Percentiles rank a stretch among this genome's conserved stretches.
Evolutionary conservation across 768 basidiomycete species (phyloP).

Genomic region (Amanita rubescens): DNA sequence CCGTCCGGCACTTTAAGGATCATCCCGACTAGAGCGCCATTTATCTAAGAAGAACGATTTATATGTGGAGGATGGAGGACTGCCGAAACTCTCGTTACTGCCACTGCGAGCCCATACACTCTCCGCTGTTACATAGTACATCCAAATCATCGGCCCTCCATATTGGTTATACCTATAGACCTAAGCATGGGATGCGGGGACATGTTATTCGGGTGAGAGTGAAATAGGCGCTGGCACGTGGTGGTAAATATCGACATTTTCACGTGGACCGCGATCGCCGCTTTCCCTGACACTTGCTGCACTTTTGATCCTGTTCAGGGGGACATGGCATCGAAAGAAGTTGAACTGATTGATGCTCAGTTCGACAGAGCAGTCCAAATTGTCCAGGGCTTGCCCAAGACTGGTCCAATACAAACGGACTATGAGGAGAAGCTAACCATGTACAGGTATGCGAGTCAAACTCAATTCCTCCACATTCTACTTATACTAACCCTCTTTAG

Average conservation of each 20-base stretch:
- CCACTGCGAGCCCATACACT: too few relatives aligned
- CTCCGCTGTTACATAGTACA: too few relatives aligned
- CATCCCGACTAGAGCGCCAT: too few relatives aligned
- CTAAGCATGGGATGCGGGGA: too few relatives aligned
- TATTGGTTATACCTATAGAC: too few relatives aligned
- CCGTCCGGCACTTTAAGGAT: too few relatives aligned
- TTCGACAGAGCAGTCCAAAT: slow-evolving; percentile 95
- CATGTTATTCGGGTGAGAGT: not conserved
- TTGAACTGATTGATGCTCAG: slow-evolving; percentile 69
- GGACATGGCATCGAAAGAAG: slow-evolving; percentile 54
- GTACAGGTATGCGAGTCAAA: slow-evolving; percentile 62
- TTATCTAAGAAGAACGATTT: too few relatives aligned
- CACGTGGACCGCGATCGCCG: not conserved
- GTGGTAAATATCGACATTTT: not conserved
- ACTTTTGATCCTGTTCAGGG: not conserved
- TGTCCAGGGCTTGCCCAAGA: slow-evolving; percentile 87
- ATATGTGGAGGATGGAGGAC: too few relatives aligned
- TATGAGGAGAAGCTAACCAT: slow-evolving; percentile 94
- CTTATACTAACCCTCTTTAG: slow-evolving; percentile 28
- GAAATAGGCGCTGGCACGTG: not conserved
- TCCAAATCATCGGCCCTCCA: too few relatives aligned
- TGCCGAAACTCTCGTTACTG: too few relatives aligned
- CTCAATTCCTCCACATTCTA: not conserved
- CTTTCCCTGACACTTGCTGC: not conserved
- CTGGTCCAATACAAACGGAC: slow-evolving; percentile 89